Conservation (phyloP, 2,329 filamentous ascomycete genomes). For the Alternaria solani region DNA sequence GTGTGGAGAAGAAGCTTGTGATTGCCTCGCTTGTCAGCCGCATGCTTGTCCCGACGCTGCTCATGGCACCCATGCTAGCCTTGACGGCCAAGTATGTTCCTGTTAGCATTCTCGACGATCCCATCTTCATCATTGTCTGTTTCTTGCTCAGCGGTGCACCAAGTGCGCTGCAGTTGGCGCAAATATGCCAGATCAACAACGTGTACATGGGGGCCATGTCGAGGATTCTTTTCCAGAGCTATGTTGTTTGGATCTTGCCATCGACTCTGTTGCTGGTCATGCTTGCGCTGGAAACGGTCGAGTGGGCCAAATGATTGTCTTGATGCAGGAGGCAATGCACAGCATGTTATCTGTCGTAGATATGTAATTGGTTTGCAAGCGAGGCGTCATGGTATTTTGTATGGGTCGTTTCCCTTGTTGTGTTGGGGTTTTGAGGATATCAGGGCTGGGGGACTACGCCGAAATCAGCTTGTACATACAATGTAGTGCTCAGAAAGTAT, state of each 20-base stretch:
- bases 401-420: conserved; percentile 1
- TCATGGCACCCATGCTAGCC: conserved; percentile 92
- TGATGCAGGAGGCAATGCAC: not conserved
- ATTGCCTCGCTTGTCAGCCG: conserved; percentile 85
- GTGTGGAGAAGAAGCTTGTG: conserved; percentile 76
- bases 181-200: conserved; percentile 98
- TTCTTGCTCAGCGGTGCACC: conserved; percentile 95
- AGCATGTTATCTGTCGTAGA: not conserved
- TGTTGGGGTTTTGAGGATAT: not conserved
- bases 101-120: conserved; percentile 93
- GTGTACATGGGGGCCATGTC: conserved; percentile 97
- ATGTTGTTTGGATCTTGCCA: conserved; percentile 95
- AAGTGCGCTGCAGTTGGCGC: conserved; percentile 90
- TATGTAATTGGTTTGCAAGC: conserved; percentile 3
- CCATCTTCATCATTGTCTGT: conserved; percentile 97
- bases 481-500: not conserved
- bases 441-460: conserved; percentile 3
- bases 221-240: conserved; percentile 91
- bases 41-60: conserved; percentile 88
- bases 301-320: conserved; percentile 72
- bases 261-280: conserved; percentile 91
- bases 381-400: conserved; percentile 15
- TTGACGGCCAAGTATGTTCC: conserved; percentile 88
- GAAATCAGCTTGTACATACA: conserved; percentile 6
- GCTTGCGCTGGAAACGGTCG: conserved; percentile 88